A percentile compares a stretch with the other conserved stretches of the same genome.
phyloP scores from a whole-genome alignment of 495 filamentous ascomycete genomes.

The Echria macrotheca region DNA sequence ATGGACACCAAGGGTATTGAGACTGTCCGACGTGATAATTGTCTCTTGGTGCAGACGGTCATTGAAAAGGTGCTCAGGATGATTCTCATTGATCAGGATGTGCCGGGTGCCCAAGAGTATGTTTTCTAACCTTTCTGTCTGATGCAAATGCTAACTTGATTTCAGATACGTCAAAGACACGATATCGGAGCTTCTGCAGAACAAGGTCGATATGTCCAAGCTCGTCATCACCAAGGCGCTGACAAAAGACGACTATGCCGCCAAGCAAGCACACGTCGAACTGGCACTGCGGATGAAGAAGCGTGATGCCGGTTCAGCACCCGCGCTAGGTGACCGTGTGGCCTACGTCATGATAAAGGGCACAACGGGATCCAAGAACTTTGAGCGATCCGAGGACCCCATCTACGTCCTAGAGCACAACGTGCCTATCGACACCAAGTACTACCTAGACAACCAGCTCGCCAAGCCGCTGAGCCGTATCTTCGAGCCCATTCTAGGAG shows the following conservation, averaged over 20 bases:
- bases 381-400: constrained; percentile 93
- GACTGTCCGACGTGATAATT: constrained; percentile 95
- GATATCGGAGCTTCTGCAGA: constrained; percentile 92
- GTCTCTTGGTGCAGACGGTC: constrained; percentile 87
- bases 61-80: constrained; percentile 95
- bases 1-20: constrained; percentile 99
- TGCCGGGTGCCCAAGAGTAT: constrained; percentile 88
- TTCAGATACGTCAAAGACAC: constrained; percentile 90
- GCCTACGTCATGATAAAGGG: constrained; percentile 98
- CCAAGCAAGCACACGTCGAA: constrained; percentile 92
- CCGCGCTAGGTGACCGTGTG: constrained; percentile 91
- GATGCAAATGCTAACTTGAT: constrained; percentile 15
- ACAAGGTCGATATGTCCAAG: constrained; percentile 98
- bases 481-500: constrained; percentile 94
- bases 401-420: constrained; percentile 97
- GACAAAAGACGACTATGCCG: constrained; percentile 72
- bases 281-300: constrained; percentile 93
- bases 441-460: constrained; percentile 98
- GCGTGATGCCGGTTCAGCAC: constrained; percentile 90
- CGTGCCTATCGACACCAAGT: constrained; percentile 95
- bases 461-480: constrained; percentile 90
- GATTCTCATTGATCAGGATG: constrained; percentile 88
- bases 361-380: constrained; percentile 79
- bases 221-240: constrained; percentile 98
- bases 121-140: constrained; percentile 23